phyloP scores from a whole-genome alignment of 768 basidiomycete genomes.

The Boletus sensibilis region DNA sequence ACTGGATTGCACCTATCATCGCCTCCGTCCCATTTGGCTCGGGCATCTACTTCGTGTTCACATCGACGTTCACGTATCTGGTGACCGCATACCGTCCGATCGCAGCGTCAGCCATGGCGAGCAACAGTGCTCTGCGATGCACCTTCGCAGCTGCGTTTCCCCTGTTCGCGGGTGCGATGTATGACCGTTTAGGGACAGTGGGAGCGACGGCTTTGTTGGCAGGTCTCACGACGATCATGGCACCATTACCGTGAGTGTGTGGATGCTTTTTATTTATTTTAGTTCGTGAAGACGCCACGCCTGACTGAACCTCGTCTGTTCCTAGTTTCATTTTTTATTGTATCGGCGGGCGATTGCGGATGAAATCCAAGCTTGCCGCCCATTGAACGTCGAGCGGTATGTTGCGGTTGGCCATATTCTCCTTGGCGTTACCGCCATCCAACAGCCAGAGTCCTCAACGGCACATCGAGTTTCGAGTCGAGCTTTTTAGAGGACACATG shows the following conservation, averaged over 20 bases:
- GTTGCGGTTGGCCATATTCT: neutral
- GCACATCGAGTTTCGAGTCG: neutral
- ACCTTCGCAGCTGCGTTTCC: constrained; percentile 53
- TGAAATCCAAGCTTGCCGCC: constrained; percentile 42
- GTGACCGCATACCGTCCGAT: constrained; percentile 51
- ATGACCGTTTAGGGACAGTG: constrained; percentile 55
- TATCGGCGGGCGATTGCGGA: constrained; percentile 45
- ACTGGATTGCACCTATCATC: constrained; percentile 49
- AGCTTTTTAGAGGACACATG: no score
- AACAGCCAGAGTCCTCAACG: neutral
- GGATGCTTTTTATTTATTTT: neutral
- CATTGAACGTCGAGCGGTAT: constrained; percentile 5
- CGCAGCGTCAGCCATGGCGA: constrained; percentile 62
- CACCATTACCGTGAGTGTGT: constrained; percentile 55
- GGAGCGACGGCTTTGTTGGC: constrained; percentile 73
- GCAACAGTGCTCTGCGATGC: constrained; percentile 55
- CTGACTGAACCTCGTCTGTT: neutral
- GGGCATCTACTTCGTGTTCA: constrained; percentile 64
- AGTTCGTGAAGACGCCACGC: neutral
- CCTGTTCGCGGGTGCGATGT: constrained; percentile 53
- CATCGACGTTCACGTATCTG: constrained; percentile 62
- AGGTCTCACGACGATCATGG: constrained; percentile 58
- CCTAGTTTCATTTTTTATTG: constrained; percentile 47
- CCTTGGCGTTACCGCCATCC: neutral
- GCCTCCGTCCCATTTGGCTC: constrained; percentile 48